Evolutionary conservation across 306 rosid species (phyloP).

Genomic region (Herpetospermum pedunculosum): DNA sequence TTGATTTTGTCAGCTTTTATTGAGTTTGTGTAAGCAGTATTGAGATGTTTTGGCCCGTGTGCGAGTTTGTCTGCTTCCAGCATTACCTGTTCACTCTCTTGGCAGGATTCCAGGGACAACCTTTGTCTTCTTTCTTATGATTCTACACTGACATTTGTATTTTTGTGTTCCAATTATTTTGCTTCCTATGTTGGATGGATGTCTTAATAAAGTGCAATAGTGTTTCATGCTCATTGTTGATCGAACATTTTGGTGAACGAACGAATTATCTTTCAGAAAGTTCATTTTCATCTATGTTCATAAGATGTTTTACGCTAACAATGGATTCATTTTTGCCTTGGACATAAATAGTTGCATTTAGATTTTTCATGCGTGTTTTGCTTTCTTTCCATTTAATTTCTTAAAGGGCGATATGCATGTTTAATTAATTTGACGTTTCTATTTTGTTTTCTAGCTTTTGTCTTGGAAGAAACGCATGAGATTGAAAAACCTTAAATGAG

Average conservation of each 20-base stretch:
- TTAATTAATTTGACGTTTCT: not conserved
- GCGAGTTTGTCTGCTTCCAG: not conserved
- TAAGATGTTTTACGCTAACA: not conserved
- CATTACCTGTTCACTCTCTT: not conserved
- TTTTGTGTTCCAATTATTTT: not conserved
- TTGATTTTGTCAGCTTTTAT: constrained; percentile 1
- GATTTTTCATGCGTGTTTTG: not conserved
- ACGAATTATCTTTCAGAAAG: not conserved
- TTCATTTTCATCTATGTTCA: not conserved
- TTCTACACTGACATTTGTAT: not conserved
- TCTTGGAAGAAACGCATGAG: not conserved
- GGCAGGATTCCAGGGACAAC: not conserved
- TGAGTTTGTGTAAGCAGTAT: not conserved
- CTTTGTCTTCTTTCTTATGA: not conserved
- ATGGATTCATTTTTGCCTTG: not conserved
- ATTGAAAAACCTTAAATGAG: not conserved
- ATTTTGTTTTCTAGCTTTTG: not conserved
- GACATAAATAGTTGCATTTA: not conserved
- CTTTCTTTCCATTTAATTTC: not conserved
- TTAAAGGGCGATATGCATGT: not conserved
- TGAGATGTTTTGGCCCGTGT: not conserved
- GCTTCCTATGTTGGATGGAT: not conserved
- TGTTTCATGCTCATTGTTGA: not conserved
- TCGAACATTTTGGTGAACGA: not conserved
- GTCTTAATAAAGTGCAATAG: not conserved